Base-by-base conservation (phyloP, 73 alveolate genomes). In the Tetrahymena malaccensis region DNA sequence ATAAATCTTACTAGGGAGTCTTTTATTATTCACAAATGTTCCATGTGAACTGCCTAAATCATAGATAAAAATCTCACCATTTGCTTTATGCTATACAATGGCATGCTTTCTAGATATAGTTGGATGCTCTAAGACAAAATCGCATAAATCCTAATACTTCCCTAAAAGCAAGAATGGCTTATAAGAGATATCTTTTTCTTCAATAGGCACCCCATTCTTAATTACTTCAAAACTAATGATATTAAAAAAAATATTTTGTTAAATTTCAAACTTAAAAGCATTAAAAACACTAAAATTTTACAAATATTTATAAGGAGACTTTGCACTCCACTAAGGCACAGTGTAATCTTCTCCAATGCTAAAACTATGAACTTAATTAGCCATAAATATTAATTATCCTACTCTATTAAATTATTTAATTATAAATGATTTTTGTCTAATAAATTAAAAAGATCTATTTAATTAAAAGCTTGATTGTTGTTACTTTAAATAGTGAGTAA, bases 1-100 rank as follows among this genome's bases (percentile, higher is more conserved):
- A 85, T 97, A 98, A 43, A 95, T 89, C 37, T 85, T 93, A 31
- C 97, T 96, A 10, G 97, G 98, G 10, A 98, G 85, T 43, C 22
- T 93, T 40, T 84, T 93, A 34, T 97, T 97, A 96, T 97, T 98
- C 4, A 98, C 96, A 93, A 37, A 96, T 21, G 99, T 98, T 10
- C 98, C 98, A 95, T 98, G 97, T 17, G 98, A 95, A 43, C 98
- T 96, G 3, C 98, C 98, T 35, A 98, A 85, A 96, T 97, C 99
- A 93, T 96, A 97, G 38, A 96, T 43, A 94, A 94, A 98, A 27
- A 97, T 57, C 34, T 96, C 98, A 43, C 98, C 98, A 35, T 98
- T 96, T 84, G 97, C 97, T 94, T 96, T 97, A 56, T 95, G 97
- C 95, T 98, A 97, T 19, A 98, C 55, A 22, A 98, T 96, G 21